Base-by-base conservation (phyloP, 2,329 filamentous ascomycete species). In the Cladobotryum protrusum region DNA sequence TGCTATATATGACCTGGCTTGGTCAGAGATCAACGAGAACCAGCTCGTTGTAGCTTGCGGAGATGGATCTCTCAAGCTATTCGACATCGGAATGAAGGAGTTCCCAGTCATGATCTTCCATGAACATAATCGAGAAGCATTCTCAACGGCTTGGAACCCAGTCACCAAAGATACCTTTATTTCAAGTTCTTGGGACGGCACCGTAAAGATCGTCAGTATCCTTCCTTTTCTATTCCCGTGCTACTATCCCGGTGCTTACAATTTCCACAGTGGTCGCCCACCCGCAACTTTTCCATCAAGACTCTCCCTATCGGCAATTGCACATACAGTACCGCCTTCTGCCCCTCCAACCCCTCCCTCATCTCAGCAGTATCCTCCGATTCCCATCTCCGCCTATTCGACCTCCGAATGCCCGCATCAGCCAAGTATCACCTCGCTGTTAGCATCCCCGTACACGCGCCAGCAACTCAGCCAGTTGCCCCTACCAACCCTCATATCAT, bases 21-120 rank as follows among this genome's bases (percentile, higher is more conserved):
- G 93, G 90, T 96, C 90, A 15, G 93, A 99, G 73, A 82, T 89
- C 58, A 91, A 99, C 73, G 92, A 96, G 72, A 95, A 93, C 69
- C 93, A 99, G 72, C 75, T 96, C 46, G 79, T 95, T 17, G 85
- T 86, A 1, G 91, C 90, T 1, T 91, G 88, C 58, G 93, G 93
- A 56, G 93, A 99, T 71, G 93, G 93, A 49, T 92, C 88, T 48
- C 79, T 99, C 62, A 96, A 96, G 72, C 81, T 99, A 43, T 99
- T 93, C 68, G 93, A 99, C 69, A 79, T 91, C 32, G 81, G 79
- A 3, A 78, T 95, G 33, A 76, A 85, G 58, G 80, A 91, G 40
- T 97, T 93, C 63, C 93, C 93, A 8, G 79, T 99, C 49, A 87
- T 89, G 71, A 89, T 86, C 57, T 99, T 93, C 77, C 85, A 90